Evolutionary conservation across 2,329 filamentous ascomycete species (phyloP).

Genomic region (Botrytis hyacinthi): DNA sequence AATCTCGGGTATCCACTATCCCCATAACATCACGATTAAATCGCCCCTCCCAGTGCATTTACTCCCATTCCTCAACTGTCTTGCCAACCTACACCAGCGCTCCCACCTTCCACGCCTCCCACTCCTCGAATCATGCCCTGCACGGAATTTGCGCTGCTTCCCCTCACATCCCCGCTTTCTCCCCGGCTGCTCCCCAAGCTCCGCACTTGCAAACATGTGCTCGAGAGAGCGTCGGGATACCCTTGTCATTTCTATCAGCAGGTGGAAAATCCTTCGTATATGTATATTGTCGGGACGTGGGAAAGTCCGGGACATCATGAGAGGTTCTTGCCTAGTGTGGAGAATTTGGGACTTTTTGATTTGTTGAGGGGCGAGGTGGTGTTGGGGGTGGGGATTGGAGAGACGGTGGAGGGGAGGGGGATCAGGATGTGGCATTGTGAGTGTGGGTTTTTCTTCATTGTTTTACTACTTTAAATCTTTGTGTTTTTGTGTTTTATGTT

Average conservation of each 20-base stretch:
- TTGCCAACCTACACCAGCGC: no score
- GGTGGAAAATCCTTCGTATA: slow-evolving; percentile 43
- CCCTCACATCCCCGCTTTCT: slow-evolving; percentile 5
- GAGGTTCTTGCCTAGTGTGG: slow-evolving; percentile 44
- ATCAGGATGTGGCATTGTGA: slow-evolving; percentile 45
- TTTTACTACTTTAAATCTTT: background rate
- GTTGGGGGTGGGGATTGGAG: slow-evolving; percentile 27
- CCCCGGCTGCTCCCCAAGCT: background rate
- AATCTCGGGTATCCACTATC: background rate
- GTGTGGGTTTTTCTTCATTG: slow-evolving; percentile 29
- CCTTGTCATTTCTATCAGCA: slow-evolving; percentile 44
- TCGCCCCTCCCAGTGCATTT: background rate
- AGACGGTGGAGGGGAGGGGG: slow-evolving; percentile 36
- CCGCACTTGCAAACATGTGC: background rate
- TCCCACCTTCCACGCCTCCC: background rate
- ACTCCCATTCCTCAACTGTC: background rate
- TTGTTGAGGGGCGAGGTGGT: slow-evolving; percentile 38
- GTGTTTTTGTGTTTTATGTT: background rate
- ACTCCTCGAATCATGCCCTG: background rate
- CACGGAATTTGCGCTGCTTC: slow-evolving; percentile 4
- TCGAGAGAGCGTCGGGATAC: slow-evolving; percentile 37
- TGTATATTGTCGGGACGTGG: slow-evolving; percentile 49
- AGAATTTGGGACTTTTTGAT: slow-evolving; percentile 44
- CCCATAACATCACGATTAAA: background rate
- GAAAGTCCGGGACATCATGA: slow-evolving; percentile 44